Percentiles rank a stretch among this genome's conserved stretches.
phyloP scores from a whole-genome alignment of 768 basidiomycete species.

The Mycena alexandri region DNA sequence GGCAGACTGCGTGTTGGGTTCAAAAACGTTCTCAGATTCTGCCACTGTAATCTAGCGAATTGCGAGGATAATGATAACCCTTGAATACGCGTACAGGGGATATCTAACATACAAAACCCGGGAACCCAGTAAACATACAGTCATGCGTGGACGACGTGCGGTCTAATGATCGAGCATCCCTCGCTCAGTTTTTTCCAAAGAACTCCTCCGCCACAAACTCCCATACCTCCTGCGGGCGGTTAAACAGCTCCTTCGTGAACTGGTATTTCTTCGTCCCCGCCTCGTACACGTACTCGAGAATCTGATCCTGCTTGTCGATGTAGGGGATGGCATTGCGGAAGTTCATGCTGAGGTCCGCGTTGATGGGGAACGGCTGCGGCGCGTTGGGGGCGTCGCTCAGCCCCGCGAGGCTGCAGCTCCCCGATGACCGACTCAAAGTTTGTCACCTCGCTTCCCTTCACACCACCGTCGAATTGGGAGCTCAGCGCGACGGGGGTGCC shows the following conservation, averaged over 20 bases:
- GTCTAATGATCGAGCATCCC: too few species aligned
- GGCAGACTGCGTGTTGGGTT: too few species aligned
- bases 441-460: conserved; percentile 36
- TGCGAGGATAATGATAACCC: too few species aligned
- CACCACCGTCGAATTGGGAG: conserved; percentile 33
- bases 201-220: conserved; percentile 38
- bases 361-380: conserved; percentile 35
- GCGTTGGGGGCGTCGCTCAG: conserved; percentile 22
- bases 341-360: conserved; percentile 26
- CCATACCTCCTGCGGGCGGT: conserved; percentile 32
- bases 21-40: too few species aligned
- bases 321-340: conserved; percentile 38
- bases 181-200: conserved; percentile 19
- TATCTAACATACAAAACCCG: too few species aligned
- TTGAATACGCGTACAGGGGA: too few species aligned
- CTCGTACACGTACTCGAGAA: conserved; percentile 31
- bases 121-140: too few species aligned
- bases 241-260: conserved; percentile 31
- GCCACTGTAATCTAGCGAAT: too few species aligned
- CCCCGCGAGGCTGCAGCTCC: conserved; percentile 31
- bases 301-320: conserved; percentile 16
- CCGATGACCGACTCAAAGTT: conserved; percentile 17
- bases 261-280: conserved; percentile 33
- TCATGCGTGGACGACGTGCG: too few species aligned
- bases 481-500: conserved; percentile 26